Base-by-base conservation (phyloP, 352 stramenopile genomes). In the Phytophthora pseudosyringae region DNA sequence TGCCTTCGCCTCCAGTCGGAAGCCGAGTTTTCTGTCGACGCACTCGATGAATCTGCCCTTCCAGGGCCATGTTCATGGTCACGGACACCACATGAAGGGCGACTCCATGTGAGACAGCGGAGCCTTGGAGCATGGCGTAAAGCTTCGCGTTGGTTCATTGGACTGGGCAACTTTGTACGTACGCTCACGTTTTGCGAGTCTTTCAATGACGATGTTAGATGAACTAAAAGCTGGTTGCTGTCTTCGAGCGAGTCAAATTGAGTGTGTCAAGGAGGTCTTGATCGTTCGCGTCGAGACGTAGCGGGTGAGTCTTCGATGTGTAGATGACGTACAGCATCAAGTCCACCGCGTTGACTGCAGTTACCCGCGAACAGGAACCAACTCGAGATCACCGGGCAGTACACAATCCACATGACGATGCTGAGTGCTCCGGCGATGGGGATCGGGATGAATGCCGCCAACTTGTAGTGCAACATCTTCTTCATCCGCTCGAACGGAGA, bases 11-110 rank as follows among this genome's bases (percentile, higher is more conserved):
- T 67, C 70, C 49, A 68, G 46, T 16, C 66, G 68, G 39, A 68
- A 70, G 5, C 80, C 78, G 10, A 50, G 66, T 0, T 55, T 84
- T 18, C 55, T 87, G 25, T 87, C 78, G n/a, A 58, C 69, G 18
- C 69, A 87, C 67, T 89, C 80, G n/a, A 89, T 89, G 78, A 89
- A 89, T 69, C 64, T 89, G 39, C 80, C 80, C 0, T 83, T 87
- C 48, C 55, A 62, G 31, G 32, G 39, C 1, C 68, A 73, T 16
- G 49, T 61, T 28, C 62, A 70, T 16, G 55, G 40, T 4, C 40
- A 65, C 18, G 40, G 40, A 50, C 41, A 65, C 40, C 40, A 49
- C 15, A 40, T 51, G 6, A 64, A 69, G 26, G 16, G 18, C 2
- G 46, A 59, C 25, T 39, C 36, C 39, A 47, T 47, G 36, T 64